A percentile compares a stretch with the other conserved stretches of the same genome.
Evolutionary conservation across 495 filamentous ascomycete genomes (phyloP).

Genomic region (Penicillium roqueforti): DNA sequence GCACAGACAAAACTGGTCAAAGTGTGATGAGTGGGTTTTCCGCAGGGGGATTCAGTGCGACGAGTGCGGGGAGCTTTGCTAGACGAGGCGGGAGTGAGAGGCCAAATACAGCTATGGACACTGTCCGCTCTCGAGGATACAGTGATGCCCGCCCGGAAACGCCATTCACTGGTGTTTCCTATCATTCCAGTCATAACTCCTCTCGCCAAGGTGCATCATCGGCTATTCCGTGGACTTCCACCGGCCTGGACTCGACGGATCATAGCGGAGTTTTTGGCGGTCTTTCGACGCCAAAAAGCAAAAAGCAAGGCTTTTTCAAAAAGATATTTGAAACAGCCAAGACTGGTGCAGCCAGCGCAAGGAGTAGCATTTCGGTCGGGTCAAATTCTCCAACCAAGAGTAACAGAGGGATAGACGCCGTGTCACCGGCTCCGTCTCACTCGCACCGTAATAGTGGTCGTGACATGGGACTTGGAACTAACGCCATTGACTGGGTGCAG

Average conservation of each 20-base stretch:
- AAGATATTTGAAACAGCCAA: slow-evolving; percentile 94
- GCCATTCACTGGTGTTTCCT: slow-evolving; percentile 71
- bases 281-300: slow-evolving; percentile 78
- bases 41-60: slow-evolving; percentile 87
- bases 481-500: slow-evolving; percentile 84
- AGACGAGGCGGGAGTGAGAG: slow-evolving; percentile 52
- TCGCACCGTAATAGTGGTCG: slow-evolving; percentile 48
- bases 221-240: slow-evolving; percentile 44
- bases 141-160: slow-evolving; percentile 60
- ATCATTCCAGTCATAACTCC: slow-evolving; percentile 76
- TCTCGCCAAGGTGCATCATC: slow-evolving; percentile 53
- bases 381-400: slow-evolving; percentile 48
- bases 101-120: slow-evolving; percentile 52
- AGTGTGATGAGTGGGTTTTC: slow-evolving; percentile 92
- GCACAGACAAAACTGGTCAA: slow-evolving; percentile 71
- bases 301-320: slow-evolving; percentile 93
- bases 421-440: slow-evolving; percentile 32
- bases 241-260: slow-evolving; percentile 38
- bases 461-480: slow-evolving; percentile 61
- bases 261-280: slow-evolving; percentile 63
- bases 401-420: slow-evolving; percentile 30
- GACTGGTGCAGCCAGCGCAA: slow-evolving; percentile 83
- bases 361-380: slow-evolving; percentile 75
- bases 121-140: slow-evolving; percentile 38
- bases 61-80: slow-evolving; percentile 88